phyloP scores from a whole-genome alignment of 1,284 basidiomycete genomes.

The Lentinus polychrous region DNA sequence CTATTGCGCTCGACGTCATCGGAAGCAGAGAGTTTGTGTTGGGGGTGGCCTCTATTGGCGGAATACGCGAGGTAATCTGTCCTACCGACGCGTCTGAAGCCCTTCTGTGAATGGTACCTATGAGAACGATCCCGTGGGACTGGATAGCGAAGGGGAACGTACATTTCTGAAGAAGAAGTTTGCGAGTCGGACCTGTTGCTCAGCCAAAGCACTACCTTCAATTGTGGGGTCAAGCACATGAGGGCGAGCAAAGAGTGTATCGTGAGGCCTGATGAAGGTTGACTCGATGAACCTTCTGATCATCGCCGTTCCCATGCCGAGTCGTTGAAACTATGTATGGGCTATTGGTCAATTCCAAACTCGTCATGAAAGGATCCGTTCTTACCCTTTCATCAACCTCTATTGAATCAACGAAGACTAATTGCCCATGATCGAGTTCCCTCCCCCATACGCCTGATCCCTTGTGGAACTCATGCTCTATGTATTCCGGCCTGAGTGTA shows the following conservation, averaged over 20 bases:
- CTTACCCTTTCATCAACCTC: slow-evolving; percentile 19
- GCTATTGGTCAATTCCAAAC: neutral
- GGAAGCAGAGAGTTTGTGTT: slow-evolving; percentile 5
- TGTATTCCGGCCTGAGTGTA: slow-evolving; percentile 18
- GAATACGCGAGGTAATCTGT: slow-evolving; percentile 12
- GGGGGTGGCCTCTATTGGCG: slow-evolving; percentile 8
- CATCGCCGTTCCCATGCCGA: neutral
- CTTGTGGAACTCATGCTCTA: slow-evolving; percentile 22
- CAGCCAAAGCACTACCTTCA: neutral
- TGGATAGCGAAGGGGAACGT: neutral
- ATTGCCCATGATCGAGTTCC: slow-evolving; percentile 21
- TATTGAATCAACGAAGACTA: slow-evolving; percentile 23
- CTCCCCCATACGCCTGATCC: slow-evolving; percentile 28
- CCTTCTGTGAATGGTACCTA: slow-evolving; percentile 5
- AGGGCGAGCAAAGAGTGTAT: neutral
- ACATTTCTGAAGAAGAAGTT: slow-evolving; percentile 18
- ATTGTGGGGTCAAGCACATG: neutral
- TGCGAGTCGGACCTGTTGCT: slow-evolving; percentile 9
- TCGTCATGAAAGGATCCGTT: too few species aligned
- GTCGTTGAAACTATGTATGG: neutral
- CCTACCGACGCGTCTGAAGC: slow-evolving; percentile 13
- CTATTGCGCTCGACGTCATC: slow-evolving; percentile 7
- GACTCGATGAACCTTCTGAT: neutral
- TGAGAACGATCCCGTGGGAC: neutral
- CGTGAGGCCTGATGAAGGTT: neutral